Percentiles rank a stretch among this genome's conserved stretches.
Conservation (phyloP, 75 land plant species). For the Cryptomeria japonica region DNA sequence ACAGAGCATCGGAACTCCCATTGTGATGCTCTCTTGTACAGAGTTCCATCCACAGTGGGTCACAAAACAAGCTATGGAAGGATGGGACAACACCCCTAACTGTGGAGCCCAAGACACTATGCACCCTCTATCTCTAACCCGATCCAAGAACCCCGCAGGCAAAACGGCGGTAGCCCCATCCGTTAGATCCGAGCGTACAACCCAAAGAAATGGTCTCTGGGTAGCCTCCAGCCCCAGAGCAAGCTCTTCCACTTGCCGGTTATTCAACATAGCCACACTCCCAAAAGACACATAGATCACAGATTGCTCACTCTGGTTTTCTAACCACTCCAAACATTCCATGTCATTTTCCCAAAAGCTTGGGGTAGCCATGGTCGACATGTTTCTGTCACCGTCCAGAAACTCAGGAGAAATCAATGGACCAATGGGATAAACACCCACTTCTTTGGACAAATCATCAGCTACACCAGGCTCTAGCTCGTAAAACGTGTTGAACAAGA, state of each 20-base stretch:
- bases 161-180: conserved; percentile 25
- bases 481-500: too few species aligned
- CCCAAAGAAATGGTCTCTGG: conserved; percentile 51
- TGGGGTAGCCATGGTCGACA: not conserved
- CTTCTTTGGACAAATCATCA: too few species aligned
- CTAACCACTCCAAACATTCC: conserved; percentile 37
- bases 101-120: conserved; percentile 73
- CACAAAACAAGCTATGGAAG: conserved; percentile 48
- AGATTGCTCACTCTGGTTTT: conserved; percentile 16
- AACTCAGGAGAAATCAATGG: too few species aligned
- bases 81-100: conserved; percentile 40
- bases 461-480: too few species aligned
- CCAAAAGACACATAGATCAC: conserved; percentile 51
- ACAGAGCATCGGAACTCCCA: conserved; percentile 42
- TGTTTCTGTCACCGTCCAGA: too few species aligned
- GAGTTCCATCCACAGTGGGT: conserved; percentile 87
- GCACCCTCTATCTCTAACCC: conserved; percentile 14
- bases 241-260: conserved; percentile 24
- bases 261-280: conserved; percentile 33
- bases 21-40: conserved; percentile 46
- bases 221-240: conserved; percentile 35
- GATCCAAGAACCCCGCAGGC: conserved; percentile 18
- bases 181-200: conserved; percentile 23
- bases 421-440: too few species aligned
- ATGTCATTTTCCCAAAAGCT: conserved; percentile 25